Evolutionary conservation across 345 rosid species (phyloP).

Genomic region (Viola odorata): DNA sequence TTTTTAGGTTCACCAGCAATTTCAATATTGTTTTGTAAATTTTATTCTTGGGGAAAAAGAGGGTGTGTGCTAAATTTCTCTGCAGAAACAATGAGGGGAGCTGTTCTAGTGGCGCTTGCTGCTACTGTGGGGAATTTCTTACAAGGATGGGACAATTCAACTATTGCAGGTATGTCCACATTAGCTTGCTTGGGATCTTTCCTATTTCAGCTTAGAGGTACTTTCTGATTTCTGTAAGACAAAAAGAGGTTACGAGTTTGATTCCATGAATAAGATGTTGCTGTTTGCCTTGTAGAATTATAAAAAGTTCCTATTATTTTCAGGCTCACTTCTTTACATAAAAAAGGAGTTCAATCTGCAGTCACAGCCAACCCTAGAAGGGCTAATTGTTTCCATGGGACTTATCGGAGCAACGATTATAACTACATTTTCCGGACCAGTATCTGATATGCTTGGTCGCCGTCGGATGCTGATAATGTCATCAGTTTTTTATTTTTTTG

Average conservation of each 20-base stretch:
- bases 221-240: too few species aligned
- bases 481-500: constrained; percentile 27
- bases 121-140: constrained; percentile 38
- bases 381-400: constrained; percentile 39
- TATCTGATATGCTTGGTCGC: constrained; percentile 31
- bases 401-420: constrained; percentile 39
- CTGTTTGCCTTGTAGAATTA: neutral
- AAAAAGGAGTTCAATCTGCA: constrained; percentile 38
- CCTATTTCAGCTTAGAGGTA: neutral
- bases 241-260: too few species aligned
- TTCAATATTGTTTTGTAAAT: too few species aligned
- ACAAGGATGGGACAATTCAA: constrained; percentile 50
- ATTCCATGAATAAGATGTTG: neutral
- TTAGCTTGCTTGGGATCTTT: too few species aligned
- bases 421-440: constrained; percentile 35
- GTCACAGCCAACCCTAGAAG: constrained; percentile 35
- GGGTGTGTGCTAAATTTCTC: neutral
- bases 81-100: constrained; percentile 35
- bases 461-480: constrained; percentile 40
- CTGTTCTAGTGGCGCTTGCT: constrained; percentile 33
- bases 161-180: constrained; percentile 30
- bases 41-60: neutral
- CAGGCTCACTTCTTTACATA: constrained; percentile 41
- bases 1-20: too few species aligned
- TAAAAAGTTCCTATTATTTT: neutral